These are phyloP conservation scores for Penicillium sp. DNA, from an alignment of 2,329 filamentous ascomycete genomes.

Conservation along the genomic window DNA sequence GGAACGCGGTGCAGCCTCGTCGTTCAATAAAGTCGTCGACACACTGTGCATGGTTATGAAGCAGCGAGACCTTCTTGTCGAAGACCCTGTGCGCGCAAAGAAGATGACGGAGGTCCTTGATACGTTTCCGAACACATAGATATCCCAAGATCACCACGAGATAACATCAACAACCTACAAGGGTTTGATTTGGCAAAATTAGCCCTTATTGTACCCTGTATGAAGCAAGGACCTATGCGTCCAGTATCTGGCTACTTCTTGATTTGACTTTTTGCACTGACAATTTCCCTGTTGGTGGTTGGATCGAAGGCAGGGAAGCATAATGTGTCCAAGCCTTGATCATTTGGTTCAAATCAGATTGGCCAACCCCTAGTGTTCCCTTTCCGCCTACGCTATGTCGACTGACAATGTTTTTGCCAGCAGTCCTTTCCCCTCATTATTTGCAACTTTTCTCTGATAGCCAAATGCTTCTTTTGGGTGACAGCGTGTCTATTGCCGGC, in stretches of 20 bases:
- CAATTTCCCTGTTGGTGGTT: background rate
- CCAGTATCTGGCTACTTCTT: background rate
- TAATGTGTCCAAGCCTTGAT: background rate
- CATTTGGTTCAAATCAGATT: background rate
- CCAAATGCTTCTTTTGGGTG: background rate
- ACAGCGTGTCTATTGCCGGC: background rate
- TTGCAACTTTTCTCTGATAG: background rate
- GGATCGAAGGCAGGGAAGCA: background rate
- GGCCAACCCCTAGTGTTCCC: background rate
- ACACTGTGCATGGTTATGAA: constrained; percentile 73
- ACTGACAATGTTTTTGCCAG: background rate
- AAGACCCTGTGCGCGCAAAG: constrained; percentile 68
- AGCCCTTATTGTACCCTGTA: background rate
- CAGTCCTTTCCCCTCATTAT: background rate
- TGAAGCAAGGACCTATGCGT: background rate
- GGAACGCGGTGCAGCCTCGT: constrained; percentile 87
- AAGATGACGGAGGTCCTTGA: constrained; percentile 63
- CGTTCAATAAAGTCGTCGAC: constrained; percentile 82
- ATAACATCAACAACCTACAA: background rate
- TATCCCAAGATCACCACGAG: background rate
- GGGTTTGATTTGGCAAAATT: background rate
- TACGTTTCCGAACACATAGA: constrained; percentile 23
- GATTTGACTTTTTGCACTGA: background rate
- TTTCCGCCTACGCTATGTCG: no score
- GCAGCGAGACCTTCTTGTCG: constrained; percentile 68